These are phyloP conservation scores for Pseudoperonospora humuli DNA, from an alignment of 352 stramenopile genomes.

Conservation along the genomic window DNA sequence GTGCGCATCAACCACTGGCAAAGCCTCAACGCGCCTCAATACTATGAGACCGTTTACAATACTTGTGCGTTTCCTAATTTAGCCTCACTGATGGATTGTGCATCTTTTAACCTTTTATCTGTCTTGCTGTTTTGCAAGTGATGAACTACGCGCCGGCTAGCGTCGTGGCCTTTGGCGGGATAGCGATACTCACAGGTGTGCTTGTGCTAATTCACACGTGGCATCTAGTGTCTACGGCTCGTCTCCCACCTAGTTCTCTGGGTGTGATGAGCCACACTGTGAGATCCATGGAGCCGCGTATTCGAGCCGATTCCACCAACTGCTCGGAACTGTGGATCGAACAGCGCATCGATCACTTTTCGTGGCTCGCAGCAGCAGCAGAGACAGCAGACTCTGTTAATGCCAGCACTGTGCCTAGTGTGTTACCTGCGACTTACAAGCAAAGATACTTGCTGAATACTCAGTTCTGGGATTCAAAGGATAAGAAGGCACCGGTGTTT, in stretches of 20 bases:
- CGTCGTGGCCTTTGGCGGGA: constrained; percentile 38
- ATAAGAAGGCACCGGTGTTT: constrained; percentile 78
- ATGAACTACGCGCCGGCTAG: constrained; percentile 32
- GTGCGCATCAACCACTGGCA: constrained; percentile 22
- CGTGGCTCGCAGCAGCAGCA: constrained; percentile 31
- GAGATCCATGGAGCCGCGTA: background rate
- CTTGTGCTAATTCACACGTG: constrained; percentile 68
- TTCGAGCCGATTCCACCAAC: constrained; percentile 51
- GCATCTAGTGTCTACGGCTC: constrained; percentile 37
- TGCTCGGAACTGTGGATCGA: constrained; percentile 83
- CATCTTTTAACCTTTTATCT: background rate
- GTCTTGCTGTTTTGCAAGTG: constrained; percentile 7
- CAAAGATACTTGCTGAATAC: constrained; percentile 89
- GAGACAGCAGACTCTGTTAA: constrained; percentile 15
- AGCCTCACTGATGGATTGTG: background rate
- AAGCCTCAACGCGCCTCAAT: constrained; percentile 26
- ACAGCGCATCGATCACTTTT: constrained; percentile 88
- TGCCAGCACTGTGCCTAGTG: constrained; percentile 7
- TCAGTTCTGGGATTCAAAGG: constrained; percentile 63
- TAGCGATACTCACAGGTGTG: constrained; percentile 47
- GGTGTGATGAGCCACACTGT: constrained; percentile 8
- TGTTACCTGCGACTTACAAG: constrained; percentile 51
- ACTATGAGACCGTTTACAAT: constrained; percentile 29
- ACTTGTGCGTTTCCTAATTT: constrained; percentile 9
- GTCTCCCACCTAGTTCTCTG: constrained; percentile 35